Evolutionary conservation across 2,329 filamentous ascomycete genomes (phyloP), one percentile per base, ranked within the genome.

Genomic region (Clarireedia homoeocarpa): DNA sequence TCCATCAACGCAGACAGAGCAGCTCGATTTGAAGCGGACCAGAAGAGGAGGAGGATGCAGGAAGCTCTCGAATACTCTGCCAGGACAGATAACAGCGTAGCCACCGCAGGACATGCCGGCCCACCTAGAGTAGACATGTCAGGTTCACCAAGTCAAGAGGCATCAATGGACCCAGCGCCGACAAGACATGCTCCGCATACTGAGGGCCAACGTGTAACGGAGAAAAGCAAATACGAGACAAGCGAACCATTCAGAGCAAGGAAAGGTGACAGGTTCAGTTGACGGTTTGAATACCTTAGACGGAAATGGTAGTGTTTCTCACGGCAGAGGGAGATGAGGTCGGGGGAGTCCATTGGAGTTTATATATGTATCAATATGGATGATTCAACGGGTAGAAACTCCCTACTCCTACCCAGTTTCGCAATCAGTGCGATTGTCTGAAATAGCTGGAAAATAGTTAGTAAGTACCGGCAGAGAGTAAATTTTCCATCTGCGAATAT

Each of bases 221-320:
- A 91, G 71, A 95, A 90, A 77, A 88, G 89, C 71, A 96, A 95
- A 74, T 97, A 95, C 72, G 91, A 97, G 74, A 85, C 88, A 34
- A 77, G 76, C 53, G 78, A 82, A 63, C 87, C 91, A 55, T 97
- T 86, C 72, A 76, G 81, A 65, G 87, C 86, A 72, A 82, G 78
- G 59, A 95, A 90, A 71, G 94, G 94, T 3, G 91, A 97, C 74
- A 80, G 94, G 36, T 95, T 99, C 67, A 77, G 75, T 81, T 88
- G 42, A 68, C 49, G 39, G 23, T 1, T 14, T 26, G 48, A 48
- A 44, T 57, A 48, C 14, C 12, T 38, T 45, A 20, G 24, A n/a
- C 47, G 14, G 38, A 34, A 17, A 15, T 30, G 10, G 45, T 26
- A 24, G 34, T 24, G 26, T 5, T 54, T 44, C n/a, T 30, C 14